Percentiles rank a stretch among this genome's conserved stretches.
Evolutionary conservation across 495 filamentous ascomycete genomes (phyloP).

Genomic region (Polyplosphaeria fusca): DNA sequence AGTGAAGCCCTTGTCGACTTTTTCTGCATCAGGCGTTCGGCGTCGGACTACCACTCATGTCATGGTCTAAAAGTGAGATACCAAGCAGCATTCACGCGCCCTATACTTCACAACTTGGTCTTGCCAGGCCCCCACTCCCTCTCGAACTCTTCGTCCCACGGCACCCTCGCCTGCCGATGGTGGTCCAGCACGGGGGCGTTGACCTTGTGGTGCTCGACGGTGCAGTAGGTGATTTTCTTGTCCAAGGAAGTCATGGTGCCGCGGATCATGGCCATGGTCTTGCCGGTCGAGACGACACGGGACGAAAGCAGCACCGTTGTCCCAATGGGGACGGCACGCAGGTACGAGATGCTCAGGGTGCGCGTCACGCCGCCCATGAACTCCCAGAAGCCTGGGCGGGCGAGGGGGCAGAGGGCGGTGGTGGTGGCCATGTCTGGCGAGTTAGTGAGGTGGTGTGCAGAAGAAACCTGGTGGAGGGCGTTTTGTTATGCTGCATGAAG

Average conservation of each 20-base stretch:
- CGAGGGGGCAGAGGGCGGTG: slow-evolving; percentile 43
- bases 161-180: slow-evolving; percentile 36
- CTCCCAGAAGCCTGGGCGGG: slow-evolving; percentile 46
- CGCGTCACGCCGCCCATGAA: slow-evolving; percentile 49
- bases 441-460: no score
- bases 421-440: slow-evolving; percentile 48
- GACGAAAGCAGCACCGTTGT: slow-evolving; percentile 40
- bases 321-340: slow-evolving; percentile 40
- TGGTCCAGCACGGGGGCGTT: slow-evolving; percentile 40
- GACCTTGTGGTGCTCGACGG: slow-evolving; percentile 49
- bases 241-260: slow-evolving; percentile 44
- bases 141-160: slow-evolving; percentile 39
- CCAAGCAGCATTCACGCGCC: no score
- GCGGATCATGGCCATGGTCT: slow-evolving; percentile 47
- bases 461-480: background rate
- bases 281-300: slow-evolving; percentile 41
- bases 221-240: slow-evolving; percentile 42
- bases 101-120: slow-evolving; percentile 14
- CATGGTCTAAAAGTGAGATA: no score
- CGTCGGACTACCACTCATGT: no score
- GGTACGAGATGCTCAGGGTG: slow-evolving; percentile 43
- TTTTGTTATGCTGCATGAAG: background rate
- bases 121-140: slow-evolving; percentile 11
- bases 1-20: background rate
- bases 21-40: no score